Percentiles rank a stretch among this genome's conserved stretches.
These are phyloP conservation scores for Penicillium sp. DNA, from an alignment of 2,329 filamentous ascomycete species.

Conservation along the genomic window DNA sequence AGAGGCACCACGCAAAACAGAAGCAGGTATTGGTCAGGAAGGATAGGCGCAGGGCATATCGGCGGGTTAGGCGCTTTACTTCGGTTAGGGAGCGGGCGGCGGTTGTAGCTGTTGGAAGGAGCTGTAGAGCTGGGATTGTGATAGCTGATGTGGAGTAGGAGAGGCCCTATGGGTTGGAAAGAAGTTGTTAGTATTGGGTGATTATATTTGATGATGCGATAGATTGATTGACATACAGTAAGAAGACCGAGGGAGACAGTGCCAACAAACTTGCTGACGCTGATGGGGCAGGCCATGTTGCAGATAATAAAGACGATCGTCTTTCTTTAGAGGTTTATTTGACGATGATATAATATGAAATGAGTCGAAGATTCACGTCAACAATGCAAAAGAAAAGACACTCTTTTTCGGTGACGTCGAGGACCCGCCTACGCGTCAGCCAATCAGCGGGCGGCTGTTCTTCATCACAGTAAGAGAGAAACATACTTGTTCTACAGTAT, in stretches of 20 bases:
- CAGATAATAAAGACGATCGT: not conserved
- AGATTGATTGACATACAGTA: conserved; percentile 61
- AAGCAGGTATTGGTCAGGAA: conserved; percentile 69
- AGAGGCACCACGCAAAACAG: conserved; percentile 72
- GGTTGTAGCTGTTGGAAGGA: conserved; percentile 70
- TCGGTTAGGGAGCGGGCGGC: conserved; percentile 69
- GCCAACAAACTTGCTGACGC: conserved; percentile 86
- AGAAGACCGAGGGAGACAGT: conserved; percentile 83
- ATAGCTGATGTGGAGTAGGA: conserved; percentile 80
- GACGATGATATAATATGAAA: not conserved
- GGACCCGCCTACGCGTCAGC: not conserved
- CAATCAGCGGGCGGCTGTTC: conserved; percentile 2
- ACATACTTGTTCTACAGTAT: no score
- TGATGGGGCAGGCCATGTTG: conserved; percentile 67
- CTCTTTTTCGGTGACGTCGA: conserved; percentile 7
- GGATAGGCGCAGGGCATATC: conserved; percentile 66
- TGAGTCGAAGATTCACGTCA: not conserved
- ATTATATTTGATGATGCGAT: conserved; percentile 5
- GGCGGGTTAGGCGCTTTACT: conserved; percentile 61
- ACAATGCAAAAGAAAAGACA: not conserved
- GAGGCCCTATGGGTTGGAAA: conserved; percentile 62
- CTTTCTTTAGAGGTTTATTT: not conserved
- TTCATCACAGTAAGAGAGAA: not conserved
- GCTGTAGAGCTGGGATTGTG: conserved; percentile 75
- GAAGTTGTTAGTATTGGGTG: conserved; percentile 10